A percentile compares a stretch with the other conserved stretches of the same genome.
Conservation (phyloP, 208 protist species). For the Crithidia brevicula region DNA sequence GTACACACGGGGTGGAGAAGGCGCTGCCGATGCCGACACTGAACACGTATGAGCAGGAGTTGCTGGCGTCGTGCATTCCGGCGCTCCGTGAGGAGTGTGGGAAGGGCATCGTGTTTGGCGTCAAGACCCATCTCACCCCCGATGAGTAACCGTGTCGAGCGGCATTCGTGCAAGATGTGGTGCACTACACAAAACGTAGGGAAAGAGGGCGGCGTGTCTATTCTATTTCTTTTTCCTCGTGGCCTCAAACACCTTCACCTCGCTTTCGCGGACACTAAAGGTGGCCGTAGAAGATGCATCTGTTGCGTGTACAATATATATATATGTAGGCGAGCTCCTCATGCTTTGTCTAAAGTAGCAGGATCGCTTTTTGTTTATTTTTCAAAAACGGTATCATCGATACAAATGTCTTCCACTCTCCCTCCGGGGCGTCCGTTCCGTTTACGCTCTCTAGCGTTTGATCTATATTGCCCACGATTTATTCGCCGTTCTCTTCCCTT, state of each 20-base stretch:
- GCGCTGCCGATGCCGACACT: slow-evolving; percentile 67
- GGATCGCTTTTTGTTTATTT: neutral
- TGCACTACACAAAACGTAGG: neutral
- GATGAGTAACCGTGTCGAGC: slow-evolving; percentile 11
- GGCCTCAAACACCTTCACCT: too few species aligned
- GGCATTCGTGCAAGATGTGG: neutral
- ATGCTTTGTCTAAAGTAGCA: neutral
- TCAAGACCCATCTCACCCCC: slow-evolving; percentile 29
- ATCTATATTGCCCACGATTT: neutral
- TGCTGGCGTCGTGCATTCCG: slow-evolving; percentile 74
- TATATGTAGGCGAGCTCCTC: too few species aligned
- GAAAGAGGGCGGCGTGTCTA: too few species aligned
- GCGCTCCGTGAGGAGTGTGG: slow-evolving; percentile 78
- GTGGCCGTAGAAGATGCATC: too few species aligned
- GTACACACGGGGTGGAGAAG: slow-evolving; percentile 71
- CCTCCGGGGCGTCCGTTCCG: too few species aligned
- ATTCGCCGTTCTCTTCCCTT: neutral
- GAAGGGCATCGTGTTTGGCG: slow-evolving; percentile 70
- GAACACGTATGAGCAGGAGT: slow-evolving; percentile 58
- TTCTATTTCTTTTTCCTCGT: too few species aligned
- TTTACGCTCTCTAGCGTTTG: neutral
- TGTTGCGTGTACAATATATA: too few species aligned
- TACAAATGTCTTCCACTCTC: slow-evolving; percentile 4
- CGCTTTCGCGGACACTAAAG: too few species aligned
- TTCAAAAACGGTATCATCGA: slow-evolving; percentile 3